phyloP scores from a whole-genome alignment of 495 filamentous ascomycete genomes.

The Xylaria sp. region DNA sequence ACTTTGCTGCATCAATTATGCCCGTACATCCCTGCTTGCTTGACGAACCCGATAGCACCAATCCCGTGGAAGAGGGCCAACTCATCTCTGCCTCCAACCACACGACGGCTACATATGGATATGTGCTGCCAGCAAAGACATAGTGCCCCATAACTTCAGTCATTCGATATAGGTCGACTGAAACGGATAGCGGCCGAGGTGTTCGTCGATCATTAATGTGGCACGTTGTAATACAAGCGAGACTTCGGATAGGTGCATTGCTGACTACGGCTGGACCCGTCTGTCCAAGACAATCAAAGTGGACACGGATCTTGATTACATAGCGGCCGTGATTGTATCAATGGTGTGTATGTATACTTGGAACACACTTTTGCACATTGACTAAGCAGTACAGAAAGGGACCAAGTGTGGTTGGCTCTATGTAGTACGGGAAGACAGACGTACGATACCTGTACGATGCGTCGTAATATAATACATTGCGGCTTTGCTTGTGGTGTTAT shows the following conservation, averaged over 20 bases:
- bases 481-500: background rate
- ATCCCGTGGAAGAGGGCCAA: slow-evolving; percentile 14
- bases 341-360: too few relatives aligned
- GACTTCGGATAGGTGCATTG: slow-evolving; percentile 1
- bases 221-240: slow-evolving; percentile 10
- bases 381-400: background rate
- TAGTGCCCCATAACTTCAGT: slow-evolving; percentile 13
- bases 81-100: slow-evolving; percentile 26
- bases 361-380: background rate
- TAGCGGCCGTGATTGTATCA: background rate
- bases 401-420: background rate
- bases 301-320: slow-evolving; percentile 21
- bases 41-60: slow-evolving; percentile 18
- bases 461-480: background rate
- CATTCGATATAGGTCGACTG: slow-evolving; percentile 18
- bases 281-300: slow-evolving; percentile 10
- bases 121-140: slow-evolving; percentile 29
- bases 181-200: slow-evolving; percentile 17
- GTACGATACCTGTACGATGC: slow-evolving; percentile 5
- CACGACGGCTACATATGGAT: slow-evolving; percentile 11
- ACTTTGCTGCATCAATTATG: slow-evolving; percentile 6
- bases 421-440: background rate
- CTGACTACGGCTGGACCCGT: slow-evolving; percentile 17
- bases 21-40: slow-evolving; percentile 5
- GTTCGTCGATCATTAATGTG: slow-evolving; percentile 27